Percentiles rank a stretch among this genome's conserved stretches.
phyloP scores from a whole-genome alignment of 2,329 filamentous ascomycete species.

The Aspergillus jensenii region DNA sequence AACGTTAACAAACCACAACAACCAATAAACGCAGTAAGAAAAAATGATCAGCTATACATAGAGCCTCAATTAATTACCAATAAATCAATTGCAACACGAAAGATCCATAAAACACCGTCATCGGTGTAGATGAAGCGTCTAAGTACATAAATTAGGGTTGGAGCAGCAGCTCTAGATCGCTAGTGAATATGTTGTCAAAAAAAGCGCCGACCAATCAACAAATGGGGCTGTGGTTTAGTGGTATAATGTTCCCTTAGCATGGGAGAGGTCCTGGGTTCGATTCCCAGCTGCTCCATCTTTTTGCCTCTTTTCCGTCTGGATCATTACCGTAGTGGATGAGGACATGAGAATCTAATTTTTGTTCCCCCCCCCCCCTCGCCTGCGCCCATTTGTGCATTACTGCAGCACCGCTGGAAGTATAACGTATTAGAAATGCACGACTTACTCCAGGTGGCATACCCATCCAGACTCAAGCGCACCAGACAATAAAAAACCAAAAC shows the following conservation, averaged over 20 bases:
- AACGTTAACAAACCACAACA: neutral
- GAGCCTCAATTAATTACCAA: neutral
- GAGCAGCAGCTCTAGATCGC: no score
- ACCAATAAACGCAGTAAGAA: neutral
- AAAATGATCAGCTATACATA: neutral
- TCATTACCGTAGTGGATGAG: no score
- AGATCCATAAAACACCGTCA: neutral
- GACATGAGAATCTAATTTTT: no score
- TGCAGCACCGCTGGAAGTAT: no score
- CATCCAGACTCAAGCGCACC: no score
- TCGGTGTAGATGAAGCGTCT: neutral
- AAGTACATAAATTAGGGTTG: neutral
- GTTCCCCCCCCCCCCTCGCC: no score
- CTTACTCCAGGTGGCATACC: no score
- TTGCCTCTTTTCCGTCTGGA: neutral
- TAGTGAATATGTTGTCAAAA: neutral
- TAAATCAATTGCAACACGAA: neutral
- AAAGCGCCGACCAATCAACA: no score
- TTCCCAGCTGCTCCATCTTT: slow-evolving; percentile 7
- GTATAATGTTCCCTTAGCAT: slow-evolving; percentile 11
- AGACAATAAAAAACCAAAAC: no score
- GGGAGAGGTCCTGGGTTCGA: slow-evolving; percentile 10
- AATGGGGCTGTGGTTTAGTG: slow-evolving; percentile 9
- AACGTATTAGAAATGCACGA: no score
- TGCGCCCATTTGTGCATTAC: no score